These are phyloP conservation scores for Chrysochromulina tobinii DNA, from an alignment of 78 protist species.

Conservation along the genomic window DNA sequence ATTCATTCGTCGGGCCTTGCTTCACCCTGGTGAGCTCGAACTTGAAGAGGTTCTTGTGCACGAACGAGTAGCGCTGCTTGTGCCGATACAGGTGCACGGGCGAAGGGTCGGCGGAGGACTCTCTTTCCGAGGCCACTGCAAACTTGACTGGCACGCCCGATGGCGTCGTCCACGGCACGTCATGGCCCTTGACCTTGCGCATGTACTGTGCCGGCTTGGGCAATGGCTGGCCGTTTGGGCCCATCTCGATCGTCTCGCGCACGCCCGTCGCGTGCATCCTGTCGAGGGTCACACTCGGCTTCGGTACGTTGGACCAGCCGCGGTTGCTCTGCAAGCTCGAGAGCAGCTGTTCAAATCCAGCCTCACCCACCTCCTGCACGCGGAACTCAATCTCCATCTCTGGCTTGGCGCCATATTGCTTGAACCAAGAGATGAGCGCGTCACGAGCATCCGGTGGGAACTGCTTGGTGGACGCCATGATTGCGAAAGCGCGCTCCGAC, in stretches of 20 bases:
- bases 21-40: conserved; percentile 8
- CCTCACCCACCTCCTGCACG: background rate
- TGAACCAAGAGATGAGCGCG: background rate
- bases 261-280: background rate
- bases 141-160: background rate
- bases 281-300: background rate
- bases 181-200: too few relatives aligned
- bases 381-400: background rate
- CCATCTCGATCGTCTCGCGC: background rate
- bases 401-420: background rate
- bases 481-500: too few relatives aligned
- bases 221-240: background rate
- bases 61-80: background rate
- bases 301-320: background rate
- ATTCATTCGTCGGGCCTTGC: background rate
- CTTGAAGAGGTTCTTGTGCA: background rate
- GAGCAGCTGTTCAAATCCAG: background rate
- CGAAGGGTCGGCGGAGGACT: background rate
- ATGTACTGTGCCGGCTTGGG: background rate
- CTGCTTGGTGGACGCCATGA: too few relatives aligned
- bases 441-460: background rate
- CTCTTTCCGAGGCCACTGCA: background rate
- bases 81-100: background rate
- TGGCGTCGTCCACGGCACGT: too few relatives aligned
- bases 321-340: background rate